phyloP scores from a whole-genome alignment of 768 basidiomycete species.

The Serpula lacrymans region DNA sequence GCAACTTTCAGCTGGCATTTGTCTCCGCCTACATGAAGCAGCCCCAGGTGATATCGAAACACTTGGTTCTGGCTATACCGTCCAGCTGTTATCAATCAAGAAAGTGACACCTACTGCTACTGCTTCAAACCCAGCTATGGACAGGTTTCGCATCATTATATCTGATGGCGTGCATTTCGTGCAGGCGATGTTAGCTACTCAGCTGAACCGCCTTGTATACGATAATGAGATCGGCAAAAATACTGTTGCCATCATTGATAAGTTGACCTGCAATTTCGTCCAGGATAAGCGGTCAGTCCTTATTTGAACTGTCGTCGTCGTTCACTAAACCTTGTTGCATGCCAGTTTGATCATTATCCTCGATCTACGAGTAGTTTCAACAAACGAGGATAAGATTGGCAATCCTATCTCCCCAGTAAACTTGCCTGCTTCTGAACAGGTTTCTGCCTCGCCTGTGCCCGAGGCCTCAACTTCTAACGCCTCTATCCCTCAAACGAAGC shows the following conservation, averaged over 20 bases:
- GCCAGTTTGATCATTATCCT: constrained; percentile 81
- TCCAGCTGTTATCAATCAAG: constrained; percentile 86
- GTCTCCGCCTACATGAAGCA: constrained; percentile 44
- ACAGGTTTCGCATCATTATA: constrained; percentile 78
- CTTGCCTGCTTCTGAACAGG: constrained; percentile 19
- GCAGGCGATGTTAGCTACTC: constrained; percentile 94
- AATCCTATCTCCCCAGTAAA: constrained; percentile 42
- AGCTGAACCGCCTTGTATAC: constrained; percentile 74
- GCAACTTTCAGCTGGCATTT: constrained; percentile 60
- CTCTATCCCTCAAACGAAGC: constrained; percentile 8
- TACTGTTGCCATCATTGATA: constrained; percentile 66
- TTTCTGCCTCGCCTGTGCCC: constrained; percentile 24
- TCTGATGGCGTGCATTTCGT: constrained; percentile 86
- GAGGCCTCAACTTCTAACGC: constrained; percentile 23
- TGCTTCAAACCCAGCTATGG: constrained; percentile 33
- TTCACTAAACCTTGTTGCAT: constrained; percentile 2
- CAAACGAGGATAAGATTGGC: constrained; percentile 70
- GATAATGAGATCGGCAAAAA: constrained; percentile 60
- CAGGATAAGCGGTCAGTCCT: constrained; percentile 75
- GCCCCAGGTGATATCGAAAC: constrained; percentile 24
- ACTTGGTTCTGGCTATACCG: constrained; percentile 38
- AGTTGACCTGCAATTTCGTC: constrained; percentile 78
- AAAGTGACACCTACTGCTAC: constrained; percentile 47
- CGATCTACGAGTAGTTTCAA: constrained; percentile 52
- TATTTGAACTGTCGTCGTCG: constrained; percentile 1